A percentile compares a stretch with the other conserved stretches of the same genome.
Evolutionary conservation across 192 early-diverging fungal genomes (phyloP).

Genomic region (Chytriomyces sp.): DNA sequence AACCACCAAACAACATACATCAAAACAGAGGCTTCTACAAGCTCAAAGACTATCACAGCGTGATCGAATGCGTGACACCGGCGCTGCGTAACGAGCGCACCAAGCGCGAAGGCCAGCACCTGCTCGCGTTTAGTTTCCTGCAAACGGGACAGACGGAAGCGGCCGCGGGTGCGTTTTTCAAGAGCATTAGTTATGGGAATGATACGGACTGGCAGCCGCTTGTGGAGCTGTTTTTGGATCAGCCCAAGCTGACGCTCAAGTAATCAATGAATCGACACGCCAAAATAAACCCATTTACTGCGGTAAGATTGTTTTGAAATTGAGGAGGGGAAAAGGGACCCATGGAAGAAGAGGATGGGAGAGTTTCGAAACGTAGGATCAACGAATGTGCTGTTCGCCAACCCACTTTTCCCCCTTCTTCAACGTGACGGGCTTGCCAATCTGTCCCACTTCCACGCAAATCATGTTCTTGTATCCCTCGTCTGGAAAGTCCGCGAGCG

Average conservation of each 20-base stretch:
- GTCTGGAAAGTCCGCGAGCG: conserved; percentile 90
- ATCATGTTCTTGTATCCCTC: conserved; percentile 83
- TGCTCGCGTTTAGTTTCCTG: conserved; percentile 60
- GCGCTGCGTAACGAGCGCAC: conserved; percentile 65
- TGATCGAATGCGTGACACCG: conserved; percentile 64
- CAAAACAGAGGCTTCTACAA: conserved; percentile 59
- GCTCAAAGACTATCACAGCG: conserved; percentile 61
- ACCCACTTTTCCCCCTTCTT: conserved; percentile 9
- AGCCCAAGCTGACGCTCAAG: conserved; percentile 54
- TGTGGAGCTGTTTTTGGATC: conserved; percentile 60
- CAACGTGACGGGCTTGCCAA: conserved; percentile 16
- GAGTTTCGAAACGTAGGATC: not conserved
- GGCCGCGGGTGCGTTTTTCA: conserved; percentile 63
- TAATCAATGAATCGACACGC: too few relatives aligned
- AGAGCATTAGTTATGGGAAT: conserved; percentile 60
- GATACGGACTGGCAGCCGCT: conserved; percentile 68
- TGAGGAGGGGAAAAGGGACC: not conserved
- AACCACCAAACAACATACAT: not conserved
- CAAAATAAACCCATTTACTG: too few relatives aligned
- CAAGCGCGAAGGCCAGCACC: conserved; percentile 61
- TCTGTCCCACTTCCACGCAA: conserved; percentile 75
- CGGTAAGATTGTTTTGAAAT: not conserved
- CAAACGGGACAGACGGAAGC: conserved; percentile 62
- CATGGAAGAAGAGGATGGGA: not conserved
- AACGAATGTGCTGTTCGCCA: conserved; percentile 15